Evolutionary conservation across 306 rosid species (phyloP).

Genomic region (Castanospermum australe): DNA sequence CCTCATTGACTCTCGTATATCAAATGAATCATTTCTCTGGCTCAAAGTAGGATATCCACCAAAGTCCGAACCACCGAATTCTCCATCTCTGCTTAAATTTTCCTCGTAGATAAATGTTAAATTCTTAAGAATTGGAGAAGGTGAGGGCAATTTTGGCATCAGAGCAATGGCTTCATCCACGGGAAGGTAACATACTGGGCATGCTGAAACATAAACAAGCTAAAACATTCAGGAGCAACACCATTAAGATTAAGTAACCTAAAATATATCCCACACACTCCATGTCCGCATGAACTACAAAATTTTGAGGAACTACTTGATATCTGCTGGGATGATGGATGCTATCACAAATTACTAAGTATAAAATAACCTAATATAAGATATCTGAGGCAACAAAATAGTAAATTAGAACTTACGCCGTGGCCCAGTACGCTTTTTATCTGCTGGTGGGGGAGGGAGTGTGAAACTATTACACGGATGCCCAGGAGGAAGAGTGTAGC

Average conservation of each 20-base stretch:
- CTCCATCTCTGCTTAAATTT: conserved; percentile 60
- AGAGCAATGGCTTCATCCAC: conserved; percentile 78
- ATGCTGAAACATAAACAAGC: conserved; percentile 58
- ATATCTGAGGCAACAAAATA: neutral
- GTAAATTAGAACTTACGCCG: conserved; percentile 64
- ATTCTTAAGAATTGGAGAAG: conserved; percentile 72
- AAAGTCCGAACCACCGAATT: conserved; percentile 92
- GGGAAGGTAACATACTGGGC: conserved; percentile 97
- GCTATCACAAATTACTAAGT: neutral
- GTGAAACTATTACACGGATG: conserved; percentile 86
- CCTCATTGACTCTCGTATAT: conserved; percentile 73
- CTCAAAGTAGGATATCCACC: conserved; percentile 93
- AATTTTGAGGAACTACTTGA: neutral
- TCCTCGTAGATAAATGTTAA: conserved; percentile 67
- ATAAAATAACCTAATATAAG: neutral
- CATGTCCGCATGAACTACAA: neutral
- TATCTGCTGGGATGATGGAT: neutral
- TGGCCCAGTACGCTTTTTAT: conserved; percentile 85
- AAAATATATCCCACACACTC: neutral
- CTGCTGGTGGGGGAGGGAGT: conserved; percentile 95
- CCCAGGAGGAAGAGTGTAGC: conserved; percentile 79
- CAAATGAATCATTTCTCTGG: conserved; percentile 71
- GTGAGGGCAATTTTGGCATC: conserved; percentile 77
- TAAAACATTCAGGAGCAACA: conserved; percentile 31
- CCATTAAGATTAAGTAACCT: neutral